Evolutionary conservation across 768 basidiomycete genomes (phyloP), one percentile per base, ranked within the genome.

Genomic region (Mrakia hoshinonis): DNA sequence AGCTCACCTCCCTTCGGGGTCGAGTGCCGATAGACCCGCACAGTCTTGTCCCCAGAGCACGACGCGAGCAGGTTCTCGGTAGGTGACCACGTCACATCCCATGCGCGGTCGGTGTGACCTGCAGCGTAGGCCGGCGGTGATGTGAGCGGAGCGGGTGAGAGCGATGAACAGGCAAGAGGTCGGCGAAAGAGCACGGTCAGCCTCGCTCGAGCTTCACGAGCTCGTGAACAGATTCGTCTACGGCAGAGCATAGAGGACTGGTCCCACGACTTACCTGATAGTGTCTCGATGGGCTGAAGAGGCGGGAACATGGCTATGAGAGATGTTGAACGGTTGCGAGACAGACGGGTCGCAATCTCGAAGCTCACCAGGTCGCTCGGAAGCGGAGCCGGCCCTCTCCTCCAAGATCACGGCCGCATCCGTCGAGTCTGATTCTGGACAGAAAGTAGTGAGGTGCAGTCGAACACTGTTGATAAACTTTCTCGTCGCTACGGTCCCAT

Each of bases 11-110:
- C 18, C 20, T 61, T 61, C 2, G 58, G 58, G 3, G n/a, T 12
- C 9, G 52, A 29, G 24, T 94, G 97, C 31, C 82, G 82, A 78
- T 91, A 97, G 60, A 98, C 80, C 51, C 92, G 85, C 68, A 98
- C 88, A 2, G 91, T 86, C 80, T 92, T 96, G 81, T 99, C 96
- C 7, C 90, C 87, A 5, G 95, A 97, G 78, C 94, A 99, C 6
- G 93, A 93, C 0, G 95, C 92, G 18, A 99, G 81, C 24, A 94
- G 77, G 0, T 90, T 85, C 68, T 88, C 86, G 3, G 82, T 80
- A 0, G 92, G 90, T 78, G 95, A 95, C 91, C 92, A 98, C 6
- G 90, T 86, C 36, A 90, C 83, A 67, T 87, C 82, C 94, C 94
- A 98, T 9, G 87, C 90, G 67, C 90, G 85, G 74, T 92, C 91